Conservation (phyloP, 179 eudicot genomes). For the Silene coronaria region DNA sequence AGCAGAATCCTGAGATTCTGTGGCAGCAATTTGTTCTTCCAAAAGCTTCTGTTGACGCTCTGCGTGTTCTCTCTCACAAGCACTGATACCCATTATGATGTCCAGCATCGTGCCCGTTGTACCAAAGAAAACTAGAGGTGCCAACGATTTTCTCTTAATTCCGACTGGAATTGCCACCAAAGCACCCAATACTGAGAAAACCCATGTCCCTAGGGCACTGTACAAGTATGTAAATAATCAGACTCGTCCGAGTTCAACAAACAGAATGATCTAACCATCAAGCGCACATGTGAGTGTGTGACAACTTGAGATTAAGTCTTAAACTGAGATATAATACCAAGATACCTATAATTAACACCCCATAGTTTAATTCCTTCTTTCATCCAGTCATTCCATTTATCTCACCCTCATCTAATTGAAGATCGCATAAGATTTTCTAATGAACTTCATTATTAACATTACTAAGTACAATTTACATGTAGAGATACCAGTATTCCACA, state of each 20-base stretch:
- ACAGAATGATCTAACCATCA: not conserved
- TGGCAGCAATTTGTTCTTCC: constrained; percentile 55
- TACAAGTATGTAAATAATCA: constrained; percentile 6
- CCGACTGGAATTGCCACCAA: constrained; percentile 90
- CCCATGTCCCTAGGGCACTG: constrained; percentile 97
- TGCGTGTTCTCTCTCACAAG: constrained; percentile 93
- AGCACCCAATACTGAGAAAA: constrained; percentile 91
- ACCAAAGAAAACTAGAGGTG: constrained; percentile 91
- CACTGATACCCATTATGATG: constrained; percentile 80
- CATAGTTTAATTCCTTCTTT: too few species aligned
- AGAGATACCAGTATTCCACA: too few species aligned
- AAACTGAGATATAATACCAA: too few species aligned
- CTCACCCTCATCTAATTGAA: too few species aligned
- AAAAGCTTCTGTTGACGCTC: constrained; percentile 84
- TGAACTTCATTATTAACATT: too few species aligned
- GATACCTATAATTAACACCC: too few species aligned
- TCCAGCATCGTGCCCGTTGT: constrained; percentile 98
- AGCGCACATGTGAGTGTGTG: not conserved
- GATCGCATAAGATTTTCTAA: too few species aligned
- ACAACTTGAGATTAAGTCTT: too few species aligned
- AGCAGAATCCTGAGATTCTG: constrained; percentile 12
- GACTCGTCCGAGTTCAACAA: not conserved
- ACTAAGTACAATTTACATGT: too few species aligned
- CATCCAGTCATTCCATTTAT: too few species aligned
- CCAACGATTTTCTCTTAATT: constrained; percentile 74